Percentiles rank a stretch among this genome's conserved stretches.
Evolutionary conservation across 2,329 filamentous ascomycete genomes (phyloP).

Genomic region (Aspergillus eucalypticola): DNA sequence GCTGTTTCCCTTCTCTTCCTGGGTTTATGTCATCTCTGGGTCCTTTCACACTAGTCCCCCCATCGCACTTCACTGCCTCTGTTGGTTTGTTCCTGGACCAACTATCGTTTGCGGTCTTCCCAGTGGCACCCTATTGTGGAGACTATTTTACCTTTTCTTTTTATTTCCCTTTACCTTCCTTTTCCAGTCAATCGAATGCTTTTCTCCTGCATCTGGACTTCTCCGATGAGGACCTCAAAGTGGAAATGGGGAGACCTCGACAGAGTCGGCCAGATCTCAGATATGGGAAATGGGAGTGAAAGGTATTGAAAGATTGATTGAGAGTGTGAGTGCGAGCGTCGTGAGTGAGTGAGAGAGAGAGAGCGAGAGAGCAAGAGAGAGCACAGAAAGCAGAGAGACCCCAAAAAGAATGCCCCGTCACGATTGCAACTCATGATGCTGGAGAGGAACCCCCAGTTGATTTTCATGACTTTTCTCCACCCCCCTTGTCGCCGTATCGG

Average conservation of each 20-base stretch:
- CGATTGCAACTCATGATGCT: conserved; percentile 10
- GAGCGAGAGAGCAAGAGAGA: not conserved
- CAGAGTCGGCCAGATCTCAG: not conserved
- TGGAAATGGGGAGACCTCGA: not conserved
- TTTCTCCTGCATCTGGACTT: conserved; percentile 7
- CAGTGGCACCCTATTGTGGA: conserved; percentile 10
- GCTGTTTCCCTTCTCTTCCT: not conserved
- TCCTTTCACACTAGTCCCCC: conserved; percentile 2
- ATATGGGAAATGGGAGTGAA: not conserved
- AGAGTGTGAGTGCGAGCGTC: not conserved
- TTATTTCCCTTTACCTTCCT: not conserved
- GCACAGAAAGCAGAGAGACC: not conserved
- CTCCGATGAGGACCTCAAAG: conserved; percentile 1
- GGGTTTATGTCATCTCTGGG: conserved; percentile 7
- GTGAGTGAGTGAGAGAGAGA: too few relatives aligned
- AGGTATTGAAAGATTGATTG: not conserved
- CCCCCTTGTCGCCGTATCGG: conserved; percentile 18
- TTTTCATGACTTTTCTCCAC: conserved; percentile 14
- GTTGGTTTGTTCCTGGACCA: conserved; percentile 9
- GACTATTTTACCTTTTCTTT: conserved; percentile 5
- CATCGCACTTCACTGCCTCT: conserved; percentile 2
- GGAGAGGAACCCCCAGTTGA: conserved; percentile 5
- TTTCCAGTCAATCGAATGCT: conserved; percentile 1
- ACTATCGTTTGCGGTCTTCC: conserved; percentile 5
- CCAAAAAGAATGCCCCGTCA: not conserved